phyloP scores from a whole-genome alignment of 805 yeast species.

The Saturnispora zaruensis region DNA sequence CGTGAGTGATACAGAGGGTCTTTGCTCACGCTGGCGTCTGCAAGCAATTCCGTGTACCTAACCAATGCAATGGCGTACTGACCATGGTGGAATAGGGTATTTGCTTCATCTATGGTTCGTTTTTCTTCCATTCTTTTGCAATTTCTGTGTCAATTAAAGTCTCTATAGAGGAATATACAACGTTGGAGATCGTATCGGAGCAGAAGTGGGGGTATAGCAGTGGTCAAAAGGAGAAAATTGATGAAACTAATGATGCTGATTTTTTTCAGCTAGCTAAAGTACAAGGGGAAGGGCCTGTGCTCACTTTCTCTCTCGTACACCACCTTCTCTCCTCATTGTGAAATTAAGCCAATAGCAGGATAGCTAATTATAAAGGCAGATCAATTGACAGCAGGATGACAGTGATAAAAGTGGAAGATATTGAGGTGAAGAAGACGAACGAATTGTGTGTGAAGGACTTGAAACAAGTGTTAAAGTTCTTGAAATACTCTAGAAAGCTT shows the following conservation, averaged over 20 bases:
- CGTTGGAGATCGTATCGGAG: neutral
- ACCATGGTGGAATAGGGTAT: neutral
- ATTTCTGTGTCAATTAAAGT: neutral
- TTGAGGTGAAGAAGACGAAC: neutral
- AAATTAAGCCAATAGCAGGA: neutral
- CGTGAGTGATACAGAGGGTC: neutral
- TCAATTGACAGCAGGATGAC: neutral
- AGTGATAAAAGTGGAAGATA: neutral
- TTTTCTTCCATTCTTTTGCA: neutral
- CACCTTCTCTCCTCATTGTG: neutral
- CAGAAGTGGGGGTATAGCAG: neutral
- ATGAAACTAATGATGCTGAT: neutral
- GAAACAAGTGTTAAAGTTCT: constrained; percentile 30
- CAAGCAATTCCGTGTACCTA: neutral
- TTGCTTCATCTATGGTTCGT: neutral
- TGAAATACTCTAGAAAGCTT: constrained; percentile 30
- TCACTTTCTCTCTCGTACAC: neutral
- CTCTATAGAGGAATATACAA: neutral
- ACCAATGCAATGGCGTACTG: neutral
- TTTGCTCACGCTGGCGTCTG: neutral
- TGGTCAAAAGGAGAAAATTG: neutral
- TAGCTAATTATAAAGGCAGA: neutral
- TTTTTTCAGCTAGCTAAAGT: neutral
- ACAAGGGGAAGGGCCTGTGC: neutral
- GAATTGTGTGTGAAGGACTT: constrained; percentile 27